phyloP scores from a whole-genome alignment of 139 green algal genomes.

The Micromonas pusilla region DNA sequence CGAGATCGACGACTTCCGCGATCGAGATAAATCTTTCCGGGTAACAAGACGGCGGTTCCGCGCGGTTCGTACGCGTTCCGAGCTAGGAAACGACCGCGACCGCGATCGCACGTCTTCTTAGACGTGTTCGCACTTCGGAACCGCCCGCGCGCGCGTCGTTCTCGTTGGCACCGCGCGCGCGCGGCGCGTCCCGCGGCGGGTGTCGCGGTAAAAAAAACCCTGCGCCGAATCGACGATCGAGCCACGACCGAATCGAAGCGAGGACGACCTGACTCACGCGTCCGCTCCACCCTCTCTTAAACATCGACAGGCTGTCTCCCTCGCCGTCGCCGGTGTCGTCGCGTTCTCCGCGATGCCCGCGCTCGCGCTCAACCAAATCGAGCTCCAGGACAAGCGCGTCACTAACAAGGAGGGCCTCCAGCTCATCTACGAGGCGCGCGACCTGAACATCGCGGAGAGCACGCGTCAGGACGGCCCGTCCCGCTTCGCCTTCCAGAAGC shows the following conservation, averaged over 20 bases:
- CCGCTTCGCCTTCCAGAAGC: conserved; percentile 50
- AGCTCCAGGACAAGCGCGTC: conserved; percentile 21
- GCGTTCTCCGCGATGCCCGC: not conserved
- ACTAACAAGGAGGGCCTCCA: conserved; percentile 58
- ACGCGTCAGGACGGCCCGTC: conserved; percentile 58
- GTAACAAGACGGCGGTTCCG: not conserved
- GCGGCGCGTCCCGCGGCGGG: too few relatives aligned
- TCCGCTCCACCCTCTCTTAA: conserved; percentile 42
- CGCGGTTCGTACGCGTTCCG: not conserved
- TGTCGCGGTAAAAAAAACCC: not conserved
- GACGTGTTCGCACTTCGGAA: not conserved
- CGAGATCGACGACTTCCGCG: not conserved
- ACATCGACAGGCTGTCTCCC: conserved; percentile 52
- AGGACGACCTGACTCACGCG: too few relatives aligned
- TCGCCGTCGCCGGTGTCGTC: conserved; percentile 1
- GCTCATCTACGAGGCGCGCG: conserved; percentile 82
- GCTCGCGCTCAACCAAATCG: not conserved
- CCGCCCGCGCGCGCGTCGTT: too few relatives aligned
- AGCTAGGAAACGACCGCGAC: too few relatives aligned
- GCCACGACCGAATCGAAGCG: not conserved
- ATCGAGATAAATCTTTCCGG: too few relatives aligned
- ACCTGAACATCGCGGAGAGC: conserved; percentile 67
- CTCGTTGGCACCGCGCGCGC: not conserved
- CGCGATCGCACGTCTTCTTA: too few relatives aligned
- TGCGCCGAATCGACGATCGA: not conserved